Evolutionary conservation across 495 filamentous ascomycete species (phyloP).

Genomic region (Thermochaetoides thermophila): DNA sequence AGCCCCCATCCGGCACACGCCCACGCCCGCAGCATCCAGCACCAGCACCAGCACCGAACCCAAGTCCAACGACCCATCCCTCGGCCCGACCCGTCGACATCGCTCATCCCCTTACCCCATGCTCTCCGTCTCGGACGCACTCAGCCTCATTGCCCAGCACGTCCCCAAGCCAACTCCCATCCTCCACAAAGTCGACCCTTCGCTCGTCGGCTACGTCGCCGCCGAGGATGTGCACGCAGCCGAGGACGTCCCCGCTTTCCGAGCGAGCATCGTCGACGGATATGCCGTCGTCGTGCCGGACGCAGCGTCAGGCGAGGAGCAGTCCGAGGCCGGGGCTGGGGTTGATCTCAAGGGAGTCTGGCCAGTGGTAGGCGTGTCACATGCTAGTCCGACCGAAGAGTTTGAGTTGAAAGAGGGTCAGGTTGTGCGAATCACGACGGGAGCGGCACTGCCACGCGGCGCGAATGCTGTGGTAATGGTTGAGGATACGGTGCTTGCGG

Average conservation of each 20-base stretch:
- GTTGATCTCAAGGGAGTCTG: slow-evolving; percentile 60
- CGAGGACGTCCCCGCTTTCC: slow-evolving; percentile 81
- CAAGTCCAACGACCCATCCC: slow-evolving; percentile 68
- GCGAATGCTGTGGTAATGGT: slow-evolving; percentile 95
- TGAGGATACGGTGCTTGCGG: slow-evolving; percentile 70
- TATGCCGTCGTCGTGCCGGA: slow-evolving; percentile 66
- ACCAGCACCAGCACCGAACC: slow-evolving; percentile 32
- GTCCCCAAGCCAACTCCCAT: slow-evolving; percentile 44
- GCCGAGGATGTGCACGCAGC: slow-evolving; percentile 67
- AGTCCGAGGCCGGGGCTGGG: too few species aligned
- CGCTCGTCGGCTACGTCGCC: slow-evolving; percentile 59
- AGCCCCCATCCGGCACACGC: slow-evolving; percentile 56
- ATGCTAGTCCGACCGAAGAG: slow-evolving; percentile 65
- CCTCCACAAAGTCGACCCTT: slow-evolving; percentile 41
- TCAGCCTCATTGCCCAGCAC: slow-evolving; percentile 52
- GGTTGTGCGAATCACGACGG: slow-evolving; percentile 84
- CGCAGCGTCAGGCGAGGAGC: too few species aligned
- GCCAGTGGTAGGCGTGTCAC: slow-evolving; percentile 74
- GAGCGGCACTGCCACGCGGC: slow-evolving; percentile 76
- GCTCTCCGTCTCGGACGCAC: slow-evolving; percentile 69
- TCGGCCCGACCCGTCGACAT: slow-evolving; percentile 62
- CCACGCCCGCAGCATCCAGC: too few species aligned
- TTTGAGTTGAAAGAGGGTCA: slow-evolving; percentile 58
- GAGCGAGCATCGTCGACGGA: slow-evolving; percentile 92
- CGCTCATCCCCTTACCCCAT: slow-evolving; percentile 85